Evolutionary conservation across 768 basidiomycete species (phyloP), one percentile per base, ranked within the genome.

Genomic region (Tylopilus intermedius): DNA sequence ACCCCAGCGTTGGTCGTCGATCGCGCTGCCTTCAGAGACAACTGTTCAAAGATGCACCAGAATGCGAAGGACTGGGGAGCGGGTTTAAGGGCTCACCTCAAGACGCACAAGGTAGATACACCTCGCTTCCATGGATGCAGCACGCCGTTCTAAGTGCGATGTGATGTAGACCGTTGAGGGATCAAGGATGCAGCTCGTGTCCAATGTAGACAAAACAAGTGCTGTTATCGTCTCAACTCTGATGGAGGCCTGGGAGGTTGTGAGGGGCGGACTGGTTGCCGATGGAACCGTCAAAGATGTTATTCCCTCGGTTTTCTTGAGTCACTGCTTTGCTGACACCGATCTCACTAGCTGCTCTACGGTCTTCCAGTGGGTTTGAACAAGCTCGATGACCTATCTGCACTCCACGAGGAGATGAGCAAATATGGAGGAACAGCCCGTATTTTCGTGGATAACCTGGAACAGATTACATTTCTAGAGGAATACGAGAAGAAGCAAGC

Each of bases 1-100:
- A 92, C 90, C 0, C 90, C 90, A 15, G 88, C 88, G 2, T 69
- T 90, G 57, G 73, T 93, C 54, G 80, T 93, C 57, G 88, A 94
- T 70, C 79, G 86, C 24, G 75, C 78, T 8, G 57, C 82, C 8
- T 92, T 93, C 67, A 79, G 79, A 33, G 67, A 76, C 29, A 94
- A 94, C 65, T 92, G 89, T 66, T 77, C 77, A 10, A 71, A 67
- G 52, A 90, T 94, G 84, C 84, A 87, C 58, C 66, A 72, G 45
- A 82, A 80, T 39, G 81, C 87, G 13, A 75, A 74, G 50, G 74
- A 76, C 26, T 86, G 85, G 78, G 83, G 83, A 2, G 83, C 87
- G 14, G 73, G 62, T 8, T 93, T 94, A 67, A 76, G 91, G 45
- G 88, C 84, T 4, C 92, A 94, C 67, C 76, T 94, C 48, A 94